Percentiles rank a stretch among this genome's conserved stretches.
These are phyloP conservation scores for Colletotrichum liaoningense DNA, from an alignment of 2,329 filamentous ascomycete genomes.

Conservation along the genomic window DNA sequence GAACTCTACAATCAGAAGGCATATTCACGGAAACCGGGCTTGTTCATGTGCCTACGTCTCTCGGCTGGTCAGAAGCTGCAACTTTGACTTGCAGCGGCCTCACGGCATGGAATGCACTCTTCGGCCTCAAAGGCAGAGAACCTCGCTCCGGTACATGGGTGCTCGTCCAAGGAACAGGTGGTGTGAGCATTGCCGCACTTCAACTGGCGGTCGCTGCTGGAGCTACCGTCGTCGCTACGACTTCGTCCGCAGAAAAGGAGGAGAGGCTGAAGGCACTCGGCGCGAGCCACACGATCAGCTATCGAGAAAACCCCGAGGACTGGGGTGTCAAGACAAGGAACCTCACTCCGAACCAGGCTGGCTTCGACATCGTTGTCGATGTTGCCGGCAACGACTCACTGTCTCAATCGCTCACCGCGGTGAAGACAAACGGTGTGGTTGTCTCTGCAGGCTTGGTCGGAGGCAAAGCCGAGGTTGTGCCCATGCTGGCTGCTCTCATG, in stretches of 20 bases:
- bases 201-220: constrained; percentile 61
- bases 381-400: constrained; percentile 75
- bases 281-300: constrained; percentile 71
- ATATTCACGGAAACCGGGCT: constrained; percentile 68
- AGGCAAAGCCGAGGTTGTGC: constrained; percentile 42
- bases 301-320: constrained; percentile 60
- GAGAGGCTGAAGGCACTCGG: constrained; percentile 65
- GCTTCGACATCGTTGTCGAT: constrained; percentile 73
- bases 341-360: constrained; percentile 56
- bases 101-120: constrained; percentile 65
- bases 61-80: constrained; percentile 51
- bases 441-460: constrained; percentile 46
- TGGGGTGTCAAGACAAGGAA: constrained; percentile 71
- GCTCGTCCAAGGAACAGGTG: constrained; percentile 53
- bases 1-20: constrained; percentile 67
- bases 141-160: constrained; percentile 50
- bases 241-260: constrained; percentile 66
- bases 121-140: constrained; percentile 54
- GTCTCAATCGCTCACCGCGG: constrained; percentile 63
- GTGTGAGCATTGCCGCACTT: constrained; percentile 50
- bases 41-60: constrained; percentile 59
- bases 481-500: constrained; percentile 41
- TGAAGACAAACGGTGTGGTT: constrained; percentile 50
- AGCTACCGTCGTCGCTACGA: constrained; percentile 68
- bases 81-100: constrained; percentile 61